These are phyloP conservation scores for Pestalotiopsis fici DNA, from an alignment of 2,329 filamentous ascomycete species.

Conservation along the genomic window DNA sequence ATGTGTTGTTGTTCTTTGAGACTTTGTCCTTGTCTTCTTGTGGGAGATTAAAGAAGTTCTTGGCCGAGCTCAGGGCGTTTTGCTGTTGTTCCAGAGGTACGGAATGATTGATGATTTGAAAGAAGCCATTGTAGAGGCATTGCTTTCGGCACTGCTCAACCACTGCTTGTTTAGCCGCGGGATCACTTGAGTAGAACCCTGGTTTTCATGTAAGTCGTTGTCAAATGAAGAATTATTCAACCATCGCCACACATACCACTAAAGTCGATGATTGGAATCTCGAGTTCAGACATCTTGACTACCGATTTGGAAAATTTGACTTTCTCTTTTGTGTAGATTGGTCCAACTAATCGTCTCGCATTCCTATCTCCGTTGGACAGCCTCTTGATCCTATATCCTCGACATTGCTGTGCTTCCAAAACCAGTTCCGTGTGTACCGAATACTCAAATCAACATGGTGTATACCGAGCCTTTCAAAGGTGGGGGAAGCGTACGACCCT, in stretches of 20 bases:
- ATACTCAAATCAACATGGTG: background rate
- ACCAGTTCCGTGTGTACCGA: background rate
- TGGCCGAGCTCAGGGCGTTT: background rate
- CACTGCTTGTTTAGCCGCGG: slow-evolving; percentile 26
- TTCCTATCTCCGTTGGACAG: background rate
- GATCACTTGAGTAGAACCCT: slow-evolving; percentile 20
- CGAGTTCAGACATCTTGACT: slow-evolving; percentile 9
- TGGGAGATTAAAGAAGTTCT: slow-evolving; percentile 5
- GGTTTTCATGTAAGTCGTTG: background rate
- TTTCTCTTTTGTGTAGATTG: background rate
- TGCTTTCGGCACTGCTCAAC: slow-evolving; percentile 39
- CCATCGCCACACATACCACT: slow-evolving; percentile 19
- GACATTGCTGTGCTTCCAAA: background rate
- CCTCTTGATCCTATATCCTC: slow-evolving; percentile 1
- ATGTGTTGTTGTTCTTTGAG: slow-evolving; percentile 6
- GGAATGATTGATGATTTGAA: slow-evolving; percentile 9
- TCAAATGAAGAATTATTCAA: background rate
- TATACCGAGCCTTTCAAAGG: background rate
- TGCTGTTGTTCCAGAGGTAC: slow-evolving; percentile 2
- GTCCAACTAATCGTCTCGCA: no score
- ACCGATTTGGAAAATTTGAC: background rate
- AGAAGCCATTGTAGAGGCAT: slow-evolving; percentile 29
- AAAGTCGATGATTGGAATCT: slow-evolving; percentile 30
- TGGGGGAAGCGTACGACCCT: background rate
- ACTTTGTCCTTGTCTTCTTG: slow-evolving; percentile 10